phyloP scores from a whole-genome alignment of 2,329 filamentous ascomycete genomes.

The Arthrobotrys sphaeroides region DNA sequence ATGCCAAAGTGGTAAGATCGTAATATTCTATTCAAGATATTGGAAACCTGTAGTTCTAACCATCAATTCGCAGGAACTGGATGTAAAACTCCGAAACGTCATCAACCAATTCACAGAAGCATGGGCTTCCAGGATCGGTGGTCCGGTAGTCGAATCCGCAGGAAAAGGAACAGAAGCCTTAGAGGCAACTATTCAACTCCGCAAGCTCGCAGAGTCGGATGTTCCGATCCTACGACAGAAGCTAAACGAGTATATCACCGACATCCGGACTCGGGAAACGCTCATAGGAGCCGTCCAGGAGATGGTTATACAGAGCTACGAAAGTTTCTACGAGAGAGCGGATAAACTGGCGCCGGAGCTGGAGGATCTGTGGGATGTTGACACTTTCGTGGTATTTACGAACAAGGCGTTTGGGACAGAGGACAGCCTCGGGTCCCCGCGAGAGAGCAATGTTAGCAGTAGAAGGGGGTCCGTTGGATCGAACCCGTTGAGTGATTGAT shows the following conservation, averaged over 20 bases:
- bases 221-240: conserved; percentile 68
- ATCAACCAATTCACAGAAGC: conserved; percentile 74
- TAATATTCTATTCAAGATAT: neutral
- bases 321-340: conserved; percentile 69
- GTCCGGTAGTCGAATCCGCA: conserved; percentile 61
- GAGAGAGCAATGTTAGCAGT: conserved; percentile 45
- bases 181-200: conserved; percentile 64
- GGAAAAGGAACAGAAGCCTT: conserved; percentile 61
- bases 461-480: conserved; percentile 43
- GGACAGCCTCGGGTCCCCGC: conserved; percentile 31
- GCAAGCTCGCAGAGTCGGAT: conserved; percentile 69
- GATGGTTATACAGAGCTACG: conserved; percentile 69
- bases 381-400: conserved; percentile 72
- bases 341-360: conserved; percentile 57
- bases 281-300: conserved; percentile 71
- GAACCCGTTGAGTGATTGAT: conserved; percentile 4
- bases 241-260: conserved; percentile 72
- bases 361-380: conserved; percentile 70
- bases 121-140: conserved; percentile 69
- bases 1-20: conserved; percentile 69
- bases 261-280: conserved; percentile 72
- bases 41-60: no score
- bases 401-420: conserved; percentile 66
- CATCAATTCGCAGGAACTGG: conserved; percentile 64
- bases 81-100: conserved; percentile 70